Percentiles rank a stretch among this genome's conserved stretches.
Conservation (phyloP, 768 basidiomycete species). For the Saitozyma podzolica region DNA sequence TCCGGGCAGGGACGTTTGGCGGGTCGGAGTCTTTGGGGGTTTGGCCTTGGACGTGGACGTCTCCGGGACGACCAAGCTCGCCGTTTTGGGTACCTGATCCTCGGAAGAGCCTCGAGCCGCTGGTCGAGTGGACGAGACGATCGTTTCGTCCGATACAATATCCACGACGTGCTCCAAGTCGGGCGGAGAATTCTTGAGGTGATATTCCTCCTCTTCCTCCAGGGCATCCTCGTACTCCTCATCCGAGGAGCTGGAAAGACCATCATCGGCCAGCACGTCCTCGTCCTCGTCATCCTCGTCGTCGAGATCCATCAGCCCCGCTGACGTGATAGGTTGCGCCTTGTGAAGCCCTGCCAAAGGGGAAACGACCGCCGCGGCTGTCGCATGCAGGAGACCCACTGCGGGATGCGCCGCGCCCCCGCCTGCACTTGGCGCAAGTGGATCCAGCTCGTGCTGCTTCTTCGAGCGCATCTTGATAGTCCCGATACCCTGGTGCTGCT, state of each 20-base stretch:
- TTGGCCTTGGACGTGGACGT: no score
- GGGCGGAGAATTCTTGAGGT: conserved; percentile 6
- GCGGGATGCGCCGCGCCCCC: conserved; percentile 6
- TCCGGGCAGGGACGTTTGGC: no score
- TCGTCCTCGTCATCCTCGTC: conserved; percentile 57
- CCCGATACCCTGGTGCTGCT: conserved; percentile 51
- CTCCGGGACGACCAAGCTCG: no score
- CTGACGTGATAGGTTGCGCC: conserved; percentile 58
- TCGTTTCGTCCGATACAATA: not conserved
- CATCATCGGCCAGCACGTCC: conserved; percentile 34
- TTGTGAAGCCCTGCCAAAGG: conserved; percentile 23
- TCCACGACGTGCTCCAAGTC: conserved; percentile 7
- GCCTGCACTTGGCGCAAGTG: not conserved
- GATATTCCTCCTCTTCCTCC: conserved; percentile 31
- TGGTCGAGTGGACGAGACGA: no score
- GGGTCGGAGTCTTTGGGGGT: no score
- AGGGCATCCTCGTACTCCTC: conserved; percentile 40
- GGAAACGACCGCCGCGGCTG: conserved; percentile 17
- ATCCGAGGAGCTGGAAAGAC: conserved; percentile 31
- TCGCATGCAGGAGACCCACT: conserved; percentile 14
- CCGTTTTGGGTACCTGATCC: no score
- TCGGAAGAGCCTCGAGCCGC: no score
- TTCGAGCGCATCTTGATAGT: conserved; percentile 43
- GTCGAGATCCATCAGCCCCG: conserved; percentile 50
- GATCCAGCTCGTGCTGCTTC: conserved; percentile 3